phyloP scores from a whole-genome alignment of 768 basidiomycete genomes.

The Thelephora aurantiotincta region DNA sequence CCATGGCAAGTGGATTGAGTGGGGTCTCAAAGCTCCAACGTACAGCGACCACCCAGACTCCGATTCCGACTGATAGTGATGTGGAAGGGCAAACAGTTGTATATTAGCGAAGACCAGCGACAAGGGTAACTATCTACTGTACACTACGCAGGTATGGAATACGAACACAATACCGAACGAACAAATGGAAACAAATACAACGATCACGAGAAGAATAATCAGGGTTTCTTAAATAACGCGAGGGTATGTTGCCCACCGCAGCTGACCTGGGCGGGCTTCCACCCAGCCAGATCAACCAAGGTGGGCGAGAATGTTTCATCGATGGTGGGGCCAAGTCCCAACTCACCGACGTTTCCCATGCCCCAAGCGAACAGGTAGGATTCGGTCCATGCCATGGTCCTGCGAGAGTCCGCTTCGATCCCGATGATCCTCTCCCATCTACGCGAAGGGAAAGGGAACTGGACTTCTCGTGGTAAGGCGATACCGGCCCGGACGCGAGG shows the following conservation, averaged over 20 bases:
- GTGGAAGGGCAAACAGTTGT: too few species aligned
- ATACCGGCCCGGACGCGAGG: constrained; percentile 38
- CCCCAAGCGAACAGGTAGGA: constrained; percentile 69
- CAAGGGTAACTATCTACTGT: too few species aligned
- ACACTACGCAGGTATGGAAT: too few species aligned
- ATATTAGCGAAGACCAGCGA: too few species aligned
- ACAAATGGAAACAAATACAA: too few species aligned
- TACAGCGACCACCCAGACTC: too few species aligned
- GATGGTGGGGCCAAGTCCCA: constrained; percentile 35
- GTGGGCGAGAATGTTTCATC: constrained; percentile 51
- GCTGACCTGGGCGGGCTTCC: constrained; percentile 49
- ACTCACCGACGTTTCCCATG: constrained; percentile 62
- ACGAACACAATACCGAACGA: too few species aligned
- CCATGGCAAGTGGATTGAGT: constrained; percentile 8
- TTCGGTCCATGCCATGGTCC: constrained; percentile 54
- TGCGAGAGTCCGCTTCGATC: constrained; percentile 54
- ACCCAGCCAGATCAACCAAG: constrained; percentile 58
- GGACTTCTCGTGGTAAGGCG: constrained; percentile 45
- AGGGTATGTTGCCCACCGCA: constrained; percentile 75
- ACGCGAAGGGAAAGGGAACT: constrained; percentile 50
- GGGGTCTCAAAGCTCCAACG: constrained; percentile 5
- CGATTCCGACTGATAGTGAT: too few species aligned
- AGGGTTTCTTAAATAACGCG: constrained; percentile 55
- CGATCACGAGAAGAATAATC: background rate
- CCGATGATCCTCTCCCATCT: constrained; percentile 31